Conservation (phyloP, 83 land plant genomes). For the Picea mariana region DNA sequence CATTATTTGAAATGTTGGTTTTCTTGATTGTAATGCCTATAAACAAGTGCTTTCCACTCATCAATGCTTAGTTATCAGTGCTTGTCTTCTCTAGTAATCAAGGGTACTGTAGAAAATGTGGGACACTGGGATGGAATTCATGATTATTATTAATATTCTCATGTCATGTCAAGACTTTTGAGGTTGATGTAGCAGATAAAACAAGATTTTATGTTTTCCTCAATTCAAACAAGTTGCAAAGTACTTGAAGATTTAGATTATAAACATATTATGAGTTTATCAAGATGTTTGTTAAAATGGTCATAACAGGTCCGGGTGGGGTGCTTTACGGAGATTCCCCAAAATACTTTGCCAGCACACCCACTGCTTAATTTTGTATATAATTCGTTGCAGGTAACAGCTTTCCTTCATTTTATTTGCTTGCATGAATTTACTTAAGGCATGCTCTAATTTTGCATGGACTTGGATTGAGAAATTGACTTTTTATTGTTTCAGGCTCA, state of each 20-base stretch:
- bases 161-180: too few species aligned
- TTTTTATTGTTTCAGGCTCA: not conserved
- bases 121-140: too few species aligned
- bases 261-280: not conserved
- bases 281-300: conserved; percentile 2
- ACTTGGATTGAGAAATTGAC: not conserved
- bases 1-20: not conserved
- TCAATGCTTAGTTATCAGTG: not conserved
- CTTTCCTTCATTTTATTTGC: not conserved
- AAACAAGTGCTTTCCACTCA: not conserved
- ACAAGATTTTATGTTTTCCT: too few species aligned
- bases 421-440: too few species aligned
- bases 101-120: too few species aligned
- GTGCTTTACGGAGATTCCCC: conserved; percentile 85
- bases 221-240: too few species aligned
- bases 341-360: conserved; percentile 58
- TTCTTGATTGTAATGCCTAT: not conserved
- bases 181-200: too few species aligned
- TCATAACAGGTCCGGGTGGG: conserved; percentile 84
- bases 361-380: conserved; percentile 87
- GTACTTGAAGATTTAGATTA: too few species aligned
- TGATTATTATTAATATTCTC: too few species aligned
- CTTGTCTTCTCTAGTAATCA: too few species aligned
- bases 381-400: conserved; percentile 73
- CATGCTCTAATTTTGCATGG: not conserved